Conservation (phyloP, 306 rosid species). For the Cucumis cinereus region DNA sequence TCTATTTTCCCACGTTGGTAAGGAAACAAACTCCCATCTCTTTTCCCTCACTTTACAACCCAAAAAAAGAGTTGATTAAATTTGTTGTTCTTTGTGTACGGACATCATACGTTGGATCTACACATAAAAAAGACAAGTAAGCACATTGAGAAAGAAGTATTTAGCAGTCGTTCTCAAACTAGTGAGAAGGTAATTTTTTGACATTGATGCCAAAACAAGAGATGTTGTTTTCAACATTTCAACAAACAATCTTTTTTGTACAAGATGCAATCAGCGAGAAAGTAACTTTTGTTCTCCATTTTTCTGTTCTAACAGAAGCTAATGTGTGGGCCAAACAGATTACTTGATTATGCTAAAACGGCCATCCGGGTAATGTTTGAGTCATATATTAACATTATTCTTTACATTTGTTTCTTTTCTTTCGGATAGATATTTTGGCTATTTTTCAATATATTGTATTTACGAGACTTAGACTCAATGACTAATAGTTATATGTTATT, state of each 20-base stretch:
- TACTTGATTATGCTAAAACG: background rate
- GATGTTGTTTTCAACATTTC: slow-evolving; percentile 93
- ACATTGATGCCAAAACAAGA: slow-evolving; percentile 91
- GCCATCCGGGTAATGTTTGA: background rate
- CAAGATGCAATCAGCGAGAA: slow-evolving; percentile 99
- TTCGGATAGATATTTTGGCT: too few relatives aligned
- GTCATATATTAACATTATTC: too few relatives aligned
- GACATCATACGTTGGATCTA: slow-evolving; percentile 99
- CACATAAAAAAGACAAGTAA: slow-evolving; percentile 76
- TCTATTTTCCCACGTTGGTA: slow-evolving; percentile 92
- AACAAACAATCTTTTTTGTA: slow-evolving; percentile 76
- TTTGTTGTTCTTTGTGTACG: slow-evolving; percentile 5
- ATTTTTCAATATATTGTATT: too few relatives aligned
- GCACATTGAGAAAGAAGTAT: slow-evolving; percentile 86
- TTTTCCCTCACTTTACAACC: background rate
- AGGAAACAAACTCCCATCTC: background rate
- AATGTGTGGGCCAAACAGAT: background rate
- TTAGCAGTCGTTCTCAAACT: slow-evolving; percentile 81
- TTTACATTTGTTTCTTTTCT: too few relatives aligned
- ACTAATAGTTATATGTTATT: too few relatives aligned
- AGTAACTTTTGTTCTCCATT: slow-evolving; percentile 22
- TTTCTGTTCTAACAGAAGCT: background rate
- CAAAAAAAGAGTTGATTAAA: background rate
- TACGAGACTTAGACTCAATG: too few relatives aligned
- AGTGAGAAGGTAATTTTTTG: slow-evolving; percentile 22